Conservation (phyloP, 192 early-diverging fungal species). For the Backusella psychrophila region DNA sequence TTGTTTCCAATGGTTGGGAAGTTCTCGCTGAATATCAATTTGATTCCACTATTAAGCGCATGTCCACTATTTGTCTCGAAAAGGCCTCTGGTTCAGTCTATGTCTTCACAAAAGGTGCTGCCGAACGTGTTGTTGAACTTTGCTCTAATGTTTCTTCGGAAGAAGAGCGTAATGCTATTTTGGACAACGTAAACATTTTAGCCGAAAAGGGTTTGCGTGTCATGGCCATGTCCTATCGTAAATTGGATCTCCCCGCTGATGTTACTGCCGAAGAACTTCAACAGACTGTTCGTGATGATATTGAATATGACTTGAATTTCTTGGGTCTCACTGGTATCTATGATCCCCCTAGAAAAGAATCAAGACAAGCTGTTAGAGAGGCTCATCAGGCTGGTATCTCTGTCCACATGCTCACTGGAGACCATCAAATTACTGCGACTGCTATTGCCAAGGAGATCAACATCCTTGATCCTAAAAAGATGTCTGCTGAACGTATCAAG, state of each 20-base stretch:
- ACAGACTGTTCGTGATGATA: conserved; percentile 43
- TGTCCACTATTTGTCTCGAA: conserved; percentile 75
- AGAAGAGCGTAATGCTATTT: conserved; percentile 38
- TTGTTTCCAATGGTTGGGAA: conserved; percentile 48
- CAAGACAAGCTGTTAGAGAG: conserved; percentile 59
- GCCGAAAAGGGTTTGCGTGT: conserved; percentile 80
- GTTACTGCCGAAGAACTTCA: conserved; percentile 23
- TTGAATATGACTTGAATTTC: conserved; percentile 72
- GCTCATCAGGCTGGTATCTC: conserved; percentile 89
- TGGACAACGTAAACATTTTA: conserved; percentile 64
- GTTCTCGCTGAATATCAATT: conserved; percentile 65
- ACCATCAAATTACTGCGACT: conserved; percentile 87
- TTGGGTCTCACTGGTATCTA: conserved; percentile 90
- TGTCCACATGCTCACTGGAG: conserved; percentile 96
- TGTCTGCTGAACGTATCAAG: conserved; percentile 38
- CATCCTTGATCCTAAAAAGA: conserved; percentile 49
- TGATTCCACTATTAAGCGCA: conserved; percentile 82
- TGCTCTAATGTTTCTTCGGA: conserved; percentile 54
- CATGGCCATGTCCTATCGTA: conserved; percentile 76
- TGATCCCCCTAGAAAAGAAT: conserved; percentile 87
- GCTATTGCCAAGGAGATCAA: conserved; percentile 90
- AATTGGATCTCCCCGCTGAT: conserved; percentile 25
- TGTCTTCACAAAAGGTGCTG: conserved; percentile 87
- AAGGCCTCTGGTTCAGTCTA: conserved; percentile 16
- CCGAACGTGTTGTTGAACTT: conserved; percentile 77